phyloP scores from a whole-genome alignment of 1,284 basidiomycete species.

The Cryptococcus maquisensis region DNA sequence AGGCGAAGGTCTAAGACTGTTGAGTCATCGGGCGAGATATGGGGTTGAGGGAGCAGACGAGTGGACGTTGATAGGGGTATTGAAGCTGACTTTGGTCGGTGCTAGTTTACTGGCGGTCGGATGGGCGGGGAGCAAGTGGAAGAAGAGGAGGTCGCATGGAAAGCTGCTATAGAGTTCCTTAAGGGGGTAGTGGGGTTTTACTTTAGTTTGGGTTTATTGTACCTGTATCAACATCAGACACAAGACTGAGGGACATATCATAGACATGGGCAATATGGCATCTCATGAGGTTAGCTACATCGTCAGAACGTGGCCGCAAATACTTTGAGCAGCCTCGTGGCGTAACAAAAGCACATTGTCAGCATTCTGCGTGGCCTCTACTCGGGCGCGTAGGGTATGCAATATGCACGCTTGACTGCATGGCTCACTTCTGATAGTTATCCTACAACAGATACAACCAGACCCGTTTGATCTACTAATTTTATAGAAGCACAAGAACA shows the following conservation, averaged over 20 bases:
- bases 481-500: background rate
- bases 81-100: constrained; percentile 6
- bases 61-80: background rate
- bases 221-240: background rate
- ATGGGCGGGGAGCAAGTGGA: constrained; percentile 12
- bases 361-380: too few relatives aligned
- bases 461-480: background rate
- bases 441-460: background rate
- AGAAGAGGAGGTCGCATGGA: constrained; percentile 8
- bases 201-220: background rate
- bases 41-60: background rate
- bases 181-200: background rate
- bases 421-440: background rate
- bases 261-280: background rate
- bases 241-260: background rate
- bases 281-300: background rate
- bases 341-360: too few relatives aligned
- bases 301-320: too few relatives aligned
- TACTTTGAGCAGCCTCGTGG: too few relatives aligned
- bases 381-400: too few relatives aligned
- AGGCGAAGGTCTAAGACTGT: constrained; percentile 5
- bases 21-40: background rate
- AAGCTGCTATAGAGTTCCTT: constrained; percentile 5
- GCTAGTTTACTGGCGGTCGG: background rate
- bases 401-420: background rate